A percentile compares a stretch with the other conserved stretches of the same genome.
Conservation (phyloP, 495 filamentous ascomycete species). For the Xylaria curta region DNA sequence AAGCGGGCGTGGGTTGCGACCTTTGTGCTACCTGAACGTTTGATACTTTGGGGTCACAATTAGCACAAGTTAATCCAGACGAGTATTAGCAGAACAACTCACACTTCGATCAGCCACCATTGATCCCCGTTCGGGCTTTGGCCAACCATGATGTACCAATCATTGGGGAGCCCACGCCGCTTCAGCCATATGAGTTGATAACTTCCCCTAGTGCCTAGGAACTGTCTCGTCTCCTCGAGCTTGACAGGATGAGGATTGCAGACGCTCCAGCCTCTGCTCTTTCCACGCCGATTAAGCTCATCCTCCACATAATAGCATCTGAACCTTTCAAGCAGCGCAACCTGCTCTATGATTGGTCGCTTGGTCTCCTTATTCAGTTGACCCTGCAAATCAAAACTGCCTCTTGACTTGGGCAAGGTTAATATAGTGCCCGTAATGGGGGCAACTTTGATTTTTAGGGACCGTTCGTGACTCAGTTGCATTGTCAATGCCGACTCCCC, state of each 20-base stretch:
- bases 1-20: slow-evolving; percentile 44
- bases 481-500: slow-evolving; percentile 69
- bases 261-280: slow-evolving; percentile 66
- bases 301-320: slow-evolving; percentile 64
- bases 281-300: slow-evolving; percentile 66
- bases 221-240: slow-evolving; percentile 62
- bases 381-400: slow-evolving; percentile 50
- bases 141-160: slow-evolving; percentile 73
- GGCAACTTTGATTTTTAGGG: slow-evolving; percentile 69
- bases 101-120: slow-evolving; percentile 77
- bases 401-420: slow-evolving; percentile 51
- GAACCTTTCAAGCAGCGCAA: slow-evolving; percentile 59
- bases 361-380: slow-evolving; percentile 60
- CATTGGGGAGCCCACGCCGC: slow-evolving; percentile 64
- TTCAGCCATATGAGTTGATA: slow-evolving; percentile 68
- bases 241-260: slow-evolving; percentile 58
- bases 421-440: slow-evolving; percentile 67
- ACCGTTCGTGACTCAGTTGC: slow-evolving; percentile 66
- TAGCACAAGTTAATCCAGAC: slow-evolving; percentile 23
- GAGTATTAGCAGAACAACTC: slow-evolving; percentile 36
- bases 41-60: slow-evolving; percentile 29
- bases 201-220: slow-evolving; percentile 64
- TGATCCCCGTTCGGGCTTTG: slow-evolving; percentile 75
- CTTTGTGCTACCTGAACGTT: slow-evolving; percentile 32
- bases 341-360: slow-evolving; percentile 60